These are phyloP conservation scores for Sporothrix luriei DNA, from an alignment of 2,329 filamentous ascomycete genomes.

Conservation along the genomic window DNA sequence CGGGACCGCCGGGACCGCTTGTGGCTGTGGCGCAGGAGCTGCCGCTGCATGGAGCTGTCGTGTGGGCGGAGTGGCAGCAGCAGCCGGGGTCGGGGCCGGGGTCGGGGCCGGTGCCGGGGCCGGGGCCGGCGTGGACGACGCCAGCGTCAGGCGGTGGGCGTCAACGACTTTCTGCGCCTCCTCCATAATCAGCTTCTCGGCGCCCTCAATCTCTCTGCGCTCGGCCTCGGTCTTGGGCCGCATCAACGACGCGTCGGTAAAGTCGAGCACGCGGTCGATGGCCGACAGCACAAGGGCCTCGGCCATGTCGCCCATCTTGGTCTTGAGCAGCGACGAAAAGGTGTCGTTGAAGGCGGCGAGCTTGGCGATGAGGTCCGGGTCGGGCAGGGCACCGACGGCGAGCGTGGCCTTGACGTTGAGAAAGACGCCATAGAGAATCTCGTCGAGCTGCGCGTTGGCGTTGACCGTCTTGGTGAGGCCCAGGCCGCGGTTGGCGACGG, in stretches of 20 bases:
- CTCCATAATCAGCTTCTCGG: slow-evolving; percentile 42
- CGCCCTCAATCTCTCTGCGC: slow-evolving; percentile 40
- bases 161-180: slow-evolving; percentile 38
- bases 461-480: slow-evolving; percentile 49
- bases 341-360: slow-evolving; percentile 52
- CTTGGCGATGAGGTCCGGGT: slow-evolving; percentile 47
- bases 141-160: slow-evolving; percentile 31
- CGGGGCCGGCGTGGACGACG: background rate
- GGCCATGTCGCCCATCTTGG: slow-evolving; percentile 48
- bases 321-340: slow-evolving; percentile 49
- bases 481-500: slow-evolving; percentile 55
- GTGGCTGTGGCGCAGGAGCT: background rate
- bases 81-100: background rate
- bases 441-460: slow-evolving; percentile 52
- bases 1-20: background rate
- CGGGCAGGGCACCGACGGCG: slow-evolving; percentile 35
- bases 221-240: slow-evolving; percentile 38
- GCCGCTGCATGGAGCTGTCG: background rate
- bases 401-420: slow-evolving; percentile 31
- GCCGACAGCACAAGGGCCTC: slow-evolving; percentile 55
- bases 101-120: background rate
- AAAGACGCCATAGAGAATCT: slow-evolving; percentile 52
- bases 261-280: slow-evolving; percentile 54
- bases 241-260: slow-evolving; percentile 49
- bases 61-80: background rate